Evolutionary conservation across 768 basidiomycete genomes (phyloP), one percentile per base, ranked within the genome.

Genomic region (Lentinula sp.): DNA sequence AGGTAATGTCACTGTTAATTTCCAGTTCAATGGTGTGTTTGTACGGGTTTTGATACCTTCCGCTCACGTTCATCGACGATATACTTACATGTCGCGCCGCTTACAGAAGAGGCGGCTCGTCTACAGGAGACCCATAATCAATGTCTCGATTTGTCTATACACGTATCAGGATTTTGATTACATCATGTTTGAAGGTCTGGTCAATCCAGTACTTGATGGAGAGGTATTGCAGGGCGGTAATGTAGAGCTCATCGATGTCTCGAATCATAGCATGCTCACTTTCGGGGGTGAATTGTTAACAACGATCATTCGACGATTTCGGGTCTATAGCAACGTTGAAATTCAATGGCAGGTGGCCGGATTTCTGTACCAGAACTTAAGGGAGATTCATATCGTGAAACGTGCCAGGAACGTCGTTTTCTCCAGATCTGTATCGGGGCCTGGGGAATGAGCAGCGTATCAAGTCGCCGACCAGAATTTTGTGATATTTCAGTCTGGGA

Each of bases 1-100:
- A 23, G 35, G 32, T 6, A 58, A 58, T 48, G 57, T 13, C 5
- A 58, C 43, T 32, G 32, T 58, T 13, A 58, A 32, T n/a, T 45
- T 58, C 46, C 20, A 28, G 41, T 58, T 58, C 43, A 58, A 58
- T 46, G 57, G 45, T 58, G 57, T 20, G 57, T 48, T n/a, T 41
- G 28, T 43, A 20, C 12, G 0, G 18, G 2, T 7, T 58, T 18
- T 10, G 18, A 33, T 6, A 43, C 16, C n/a, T 37, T 13, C 42
- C 6, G 57, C 46, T 18, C 57, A 58, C 16, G 57, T 46, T 23
- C 46, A 46, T n/a, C n/a, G n/a, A n/a, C n/a, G n/a, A n/a, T n/a
- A n/a, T n/a, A n/a, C n/a, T n/a, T n/a, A n/a, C n/a, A n/a, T n/a
- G n/a, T n/a, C n/a, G n/a, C n/a, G n/a, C n/a, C n/a, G n/a, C n/a